Base-by-base conservation (phyloP, 2,329 filamentous ascomycete genomes). In the Magnaporthiopsis incrustans region DNA sequence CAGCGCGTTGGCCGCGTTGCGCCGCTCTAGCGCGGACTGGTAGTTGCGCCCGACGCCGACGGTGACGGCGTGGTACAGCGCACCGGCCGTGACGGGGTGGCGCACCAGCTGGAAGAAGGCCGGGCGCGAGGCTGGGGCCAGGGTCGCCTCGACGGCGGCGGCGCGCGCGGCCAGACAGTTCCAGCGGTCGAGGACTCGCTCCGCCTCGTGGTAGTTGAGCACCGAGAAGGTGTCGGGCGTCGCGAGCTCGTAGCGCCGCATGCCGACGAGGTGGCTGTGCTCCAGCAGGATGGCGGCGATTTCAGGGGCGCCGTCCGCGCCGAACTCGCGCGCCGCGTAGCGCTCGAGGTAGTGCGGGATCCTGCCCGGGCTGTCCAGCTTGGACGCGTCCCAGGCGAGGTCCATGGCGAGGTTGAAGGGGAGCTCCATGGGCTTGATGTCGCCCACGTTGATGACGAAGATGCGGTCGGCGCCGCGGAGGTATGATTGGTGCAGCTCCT, bases 331-430 rank as follows among this genome's bases (percentile, higher is more conserved):
- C 2, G 78, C 71, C 2, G 85, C 84, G 78, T 70, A 75, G 3
- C 77, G 75, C n/a, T 78, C 71, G 22, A 87, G 77, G 83, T 86
- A 90, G 3, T 77, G 75, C 0, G 77, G 75, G 0, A 84, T 81
- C 64, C 81, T 85, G 60, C 83, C 79, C 61, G 82, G 78, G 25
- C 79, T 77, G 79, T 83, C 88, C 1, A 75, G 71, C 25, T 81
- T 74, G 27, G 83, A 59, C n/a, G 57, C 81, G 69, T 90, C 83
- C 71, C 90, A 90, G 1, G 86, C 88, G 66, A 90, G 78, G 67
- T 89, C 86, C 67, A 90, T 77, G 76, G 86, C 89, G 72, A 89
- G 86, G 70, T 78, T 85, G 71, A 89, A 85, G 26, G 87, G 85
- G 22, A 89, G 79, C 75, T 89, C 78, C 3, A 86, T 77, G 0